Evolutionary conservation across 164 flowering plant genomes (phyloP).

Genomic region (Berberis thunbergii): DNA sequence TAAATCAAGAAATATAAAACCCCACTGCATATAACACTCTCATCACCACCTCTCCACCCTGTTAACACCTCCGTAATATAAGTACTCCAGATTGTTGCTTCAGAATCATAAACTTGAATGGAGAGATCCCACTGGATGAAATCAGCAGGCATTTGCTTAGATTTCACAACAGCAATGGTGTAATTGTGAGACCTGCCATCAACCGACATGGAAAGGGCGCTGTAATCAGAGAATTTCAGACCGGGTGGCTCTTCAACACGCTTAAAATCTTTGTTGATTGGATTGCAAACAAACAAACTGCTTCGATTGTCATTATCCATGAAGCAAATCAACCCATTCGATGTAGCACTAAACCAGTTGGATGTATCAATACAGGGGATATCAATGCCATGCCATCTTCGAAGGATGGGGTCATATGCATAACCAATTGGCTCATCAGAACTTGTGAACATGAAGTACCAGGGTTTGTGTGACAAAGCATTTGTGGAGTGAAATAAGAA

Average conservation of each 20-base stretch:
- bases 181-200: slow-evolving; percentile 39
- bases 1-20: slow-evolving; percentile 67
- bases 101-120: slow-evolving; percentile 60
- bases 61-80: slow-evolving; percentile 49
- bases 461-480: slow-evolving; percentile 52
- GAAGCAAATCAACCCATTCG: slow-evolving; percentile 76
- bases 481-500: slow-evolving; percentile 58
- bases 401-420: slow-evolving; percentile 72
- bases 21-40: slow-evolving; percentile 75
- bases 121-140: slow-evolving; percentile 82
- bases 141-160: slow-evolving; percentile 74
- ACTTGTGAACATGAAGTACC: slow-evolving; percentile 94
- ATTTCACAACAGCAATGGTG: slow-evolving; percentile 54
- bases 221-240: slow-evolving; percentile 58
- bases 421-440: slow-evolving; percentile 71
- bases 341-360: slow-evolving; percentile 66
- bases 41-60: slow-evolving; percentile 97
- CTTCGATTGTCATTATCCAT: slow-evolving; percentile 68
- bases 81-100: slow-evolving; percentile 54
- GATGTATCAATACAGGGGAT: slow-evolving; percentile 62
- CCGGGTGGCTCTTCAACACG: slow-evolving; percentile 58
- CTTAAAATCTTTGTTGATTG: slow-evolving; percentile 47
- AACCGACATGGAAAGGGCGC: slow-evolving; percentile 62
- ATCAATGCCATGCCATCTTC: slow-evolving; percentile 75
- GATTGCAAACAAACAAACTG: slow-evolving; percentile 65